phyloP scores from a whole-genome alignment of 2,329 filamentous ascomycete species.

The Pseudogymnoascus sp. region DNA sequence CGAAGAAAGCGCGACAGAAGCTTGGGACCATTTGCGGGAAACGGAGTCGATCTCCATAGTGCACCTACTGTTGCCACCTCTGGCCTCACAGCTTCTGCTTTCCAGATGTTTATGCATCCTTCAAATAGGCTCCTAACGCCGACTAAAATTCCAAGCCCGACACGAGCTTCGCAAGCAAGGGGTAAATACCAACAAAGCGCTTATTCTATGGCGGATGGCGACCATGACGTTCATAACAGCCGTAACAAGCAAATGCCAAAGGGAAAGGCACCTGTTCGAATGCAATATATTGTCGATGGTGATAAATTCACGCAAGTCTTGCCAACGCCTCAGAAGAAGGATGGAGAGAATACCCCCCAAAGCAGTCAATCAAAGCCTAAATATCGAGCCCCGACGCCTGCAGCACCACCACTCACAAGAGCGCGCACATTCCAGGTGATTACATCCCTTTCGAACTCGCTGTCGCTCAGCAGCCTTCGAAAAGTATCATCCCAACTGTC shows the following conservation, averaged over 20 bases:
- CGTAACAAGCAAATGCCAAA: constrained; percentile 2
- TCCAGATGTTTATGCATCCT: constrained; percentile 10
- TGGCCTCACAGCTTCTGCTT: constrained; percentile 19
- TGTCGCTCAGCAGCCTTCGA: constrained; percentile 15
- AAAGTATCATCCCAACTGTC: constrained; percentile 6
- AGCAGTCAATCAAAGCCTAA: neutral
- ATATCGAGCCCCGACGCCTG: neutral
- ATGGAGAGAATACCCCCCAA: neutral
- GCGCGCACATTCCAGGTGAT: neutral
- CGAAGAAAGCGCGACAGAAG: constrained; percentile 18
- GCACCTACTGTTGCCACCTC: constrained; percentile 20
- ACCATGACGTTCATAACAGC: neutral
- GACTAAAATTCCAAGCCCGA: neutral
- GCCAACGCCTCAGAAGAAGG: neutral
- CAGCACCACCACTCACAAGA: neutral
- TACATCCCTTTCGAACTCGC: neutral
- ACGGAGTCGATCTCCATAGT: constrained; percentile 12
- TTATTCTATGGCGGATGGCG: neutral
- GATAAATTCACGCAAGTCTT: neutral
- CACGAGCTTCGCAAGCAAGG: neutral
- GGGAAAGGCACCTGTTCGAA: neutral
- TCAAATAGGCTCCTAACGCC: neutral
- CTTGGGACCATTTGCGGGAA: constrained; percentile 18
- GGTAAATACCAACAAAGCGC: neutral
- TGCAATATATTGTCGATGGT: neutral